A percentile compares a stretch with the other conserved stretches of the same genome.
phyloP scores from a whole-genome alignment of 495 filamentous ascomycete genomes.

The Apiosordaria backusii region DNA sequence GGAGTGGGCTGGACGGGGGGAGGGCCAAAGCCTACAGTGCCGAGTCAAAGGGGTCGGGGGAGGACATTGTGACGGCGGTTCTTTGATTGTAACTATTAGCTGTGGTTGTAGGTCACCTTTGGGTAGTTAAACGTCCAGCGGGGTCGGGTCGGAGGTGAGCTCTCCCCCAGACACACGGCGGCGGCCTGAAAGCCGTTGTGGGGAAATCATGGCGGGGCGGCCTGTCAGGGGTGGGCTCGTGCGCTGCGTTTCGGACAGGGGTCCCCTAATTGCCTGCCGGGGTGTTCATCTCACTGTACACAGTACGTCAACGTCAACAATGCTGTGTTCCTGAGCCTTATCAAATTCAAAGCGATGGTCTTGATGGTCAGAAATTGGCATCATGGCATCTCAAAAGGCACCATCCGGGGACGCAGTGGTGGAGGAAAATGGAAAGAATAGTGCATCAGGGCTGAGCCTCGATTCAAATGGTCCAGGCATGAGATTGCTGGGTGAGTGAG shows the following conservation, averaged over 20 bases:
- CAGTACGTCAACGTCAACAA: not conserved
- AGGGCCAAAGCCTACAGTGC: slow-evolving; percentile 61
- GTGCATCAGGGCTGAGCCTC: not conserved
- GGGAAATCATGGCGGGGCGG: slow-evolving; percentile 11
- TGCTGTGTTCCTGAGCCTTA: not conserved
- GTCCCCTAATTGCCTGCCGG: slow-evolving; percentile 3
- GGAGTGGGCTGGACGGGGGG: not conserved
- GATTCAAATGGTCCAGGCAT: not conserved
- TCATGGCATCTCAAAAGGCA: not conserved
- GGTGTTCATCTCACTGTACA: not conserved
- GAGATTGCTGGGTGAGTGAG: not conserved
- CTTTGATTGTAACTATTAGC: not conserved
- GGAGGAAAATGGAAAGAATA: not conserved
- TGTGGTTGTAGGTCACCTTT: not conserved
- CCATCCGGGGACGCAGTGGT: not conserved
- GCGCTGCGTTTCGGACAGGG: slow-evolving; percentile 2
- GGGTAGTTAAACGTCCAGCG: not conserved
- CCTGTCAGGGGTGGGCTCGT: slow-evolving; percentile 7
- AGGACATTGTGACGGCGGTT: slow-evolving; percentile 36
- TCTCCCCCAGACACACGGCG: slow-evolving; percentile 4
- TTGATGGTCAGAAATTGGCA: not conserved
- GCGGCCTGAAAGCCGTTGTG: slow-evolving; percentile 11
- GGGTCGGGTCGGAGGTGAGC: slow-evolving; percentile 1
- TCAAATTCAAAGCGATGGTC: not conserved
- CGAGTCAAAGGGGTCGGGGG: slow-evolving; percentile 66